phyloP scores from a whole-genome alignment of 2,329 filamentous ascomycete genomes.

The Sporothrix brasiliensis region DNA sequence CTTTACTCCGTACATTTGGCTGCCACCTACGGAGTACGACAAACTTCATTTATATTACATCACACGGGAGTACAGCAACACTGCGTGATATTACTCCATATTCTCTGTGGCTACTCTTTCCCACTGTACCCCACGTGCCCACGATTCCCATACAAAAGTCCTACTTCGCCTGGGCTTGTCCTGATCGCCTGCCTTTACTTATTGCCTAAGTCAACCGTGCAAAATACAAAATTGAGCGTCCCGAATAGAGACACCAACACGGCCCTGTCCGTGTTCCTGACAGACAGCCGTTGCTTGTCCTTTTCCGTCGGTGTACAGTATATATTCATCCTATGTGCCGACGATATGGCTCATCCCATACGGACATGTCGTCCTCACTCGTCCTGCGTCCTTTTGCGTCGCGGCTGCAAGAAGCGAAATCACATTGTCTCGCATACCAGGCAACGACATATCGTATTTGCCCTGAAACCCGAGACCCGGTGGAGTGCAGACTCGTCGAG shows the following conservation, averaged over 20 bases:
- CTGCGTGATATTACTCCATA: too few species aligned
- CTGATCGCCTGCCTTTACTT: background rate
- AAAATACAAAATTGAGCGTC: background rate
- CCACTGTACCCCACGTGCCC: background rate
- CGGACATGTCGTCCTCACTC: background rate
- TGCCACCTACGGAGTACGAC: background rate
- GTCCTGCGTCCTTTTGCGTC: background rate
- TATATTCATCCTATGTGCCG: background rate
- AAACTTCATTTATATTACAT: background rate
- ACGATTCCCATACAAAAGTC: background rate
- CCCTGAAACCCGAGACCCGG: background rate
- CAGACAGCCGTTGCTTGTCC: conserved; percentile 14
- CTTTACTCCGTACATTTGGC: background rate
- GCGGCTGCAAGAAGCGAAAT: conserved; percentile 24
- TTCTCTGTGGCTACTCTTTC: background rate
- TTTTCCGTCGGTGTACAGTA: background rate
- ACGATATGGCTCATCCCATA: conserved; percentile 4
- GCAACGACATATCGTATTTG: background rate
- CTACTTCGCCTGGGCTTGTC: background rate
- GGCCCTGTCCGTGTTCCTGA: background rate
- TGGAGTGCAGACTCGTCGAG: background rate
- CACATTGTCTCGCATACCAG: conserved; percentile 17
- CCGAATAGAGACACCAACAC: conserved; percentile 10
- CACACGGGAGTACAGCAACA: too few species aligned
- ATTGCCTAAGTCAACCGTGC: conserved; percentile 2